Evolutionary conservation across 1,284 basidiomycete species (phyloP).

Genomic region (Phellinidium pouzarii): DNA sequence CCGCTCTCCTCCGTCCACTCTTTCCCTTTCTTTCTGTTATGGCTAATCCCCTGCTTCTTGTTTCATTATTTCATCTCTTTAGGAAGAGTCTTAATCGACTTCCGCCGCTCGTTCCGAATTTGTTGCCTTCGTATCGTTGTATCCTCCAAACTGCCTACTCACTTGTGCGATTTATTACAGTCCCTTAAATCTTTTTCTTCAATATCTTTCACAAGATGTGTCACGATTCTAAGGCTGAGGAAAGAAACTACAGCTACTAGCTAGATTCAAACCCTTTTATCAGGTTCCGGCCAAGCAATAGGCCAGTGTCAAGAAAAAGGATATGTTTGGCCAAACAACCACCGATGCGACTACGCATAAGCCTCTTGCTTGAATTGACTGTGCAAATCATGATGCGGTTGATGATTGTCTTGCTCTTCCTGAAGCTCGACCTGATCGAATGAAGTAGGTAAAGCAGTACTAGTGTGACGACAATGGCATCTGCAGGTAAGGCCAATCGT

Average conservation of each 20-base stretch:
- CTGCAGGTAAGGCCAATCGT: too few species aligned
- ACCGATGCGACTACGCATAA: too few species aligned
- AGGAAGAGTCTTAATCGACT: not conserved
- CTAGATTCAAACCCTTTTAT: too few species aligned
- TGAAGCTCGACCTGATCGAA: slow-evolving; percentile 24
- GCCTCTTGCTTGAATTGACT: slow-evolving; percentile 41
- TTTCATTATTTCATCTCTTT: not conserved
- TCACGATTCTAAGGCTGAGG: too few species aligned
- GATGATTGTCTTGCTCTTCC: slow-evolving; percentile 28
- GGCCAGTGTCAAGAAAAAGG: too few species aligned
- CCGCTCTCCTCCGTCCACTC: not conserved
- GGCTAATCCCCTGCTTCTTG: not conserved
- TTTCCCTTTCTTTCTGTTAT: not conserved
- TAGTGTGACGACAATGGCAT: too few species aligned
- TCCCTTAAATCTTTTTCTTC: not conserved
- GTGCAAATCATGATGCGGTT: slow-evolving; percentile 37
- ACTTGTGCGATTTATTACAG: not conserved
- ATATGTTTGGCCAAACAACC: too few species aligned
- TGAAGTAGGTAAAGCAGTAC: slow-evolving; percentile 33
- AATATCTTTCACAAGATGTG: not conserved
- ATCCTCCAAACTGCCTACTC: not conserved
- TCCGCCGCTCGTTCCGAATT: not conserved
- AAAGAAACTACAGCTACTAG: too few species aligned
- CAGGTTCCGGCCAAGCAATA: too few species aligned
- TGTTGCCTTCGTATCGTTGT: not conserved